Percentiles rank a stretch among this genome's conserved stretches.
Conservation (phyloP, 345 rosid genomes). For the Aquilaria yunnanensis region DNA sequence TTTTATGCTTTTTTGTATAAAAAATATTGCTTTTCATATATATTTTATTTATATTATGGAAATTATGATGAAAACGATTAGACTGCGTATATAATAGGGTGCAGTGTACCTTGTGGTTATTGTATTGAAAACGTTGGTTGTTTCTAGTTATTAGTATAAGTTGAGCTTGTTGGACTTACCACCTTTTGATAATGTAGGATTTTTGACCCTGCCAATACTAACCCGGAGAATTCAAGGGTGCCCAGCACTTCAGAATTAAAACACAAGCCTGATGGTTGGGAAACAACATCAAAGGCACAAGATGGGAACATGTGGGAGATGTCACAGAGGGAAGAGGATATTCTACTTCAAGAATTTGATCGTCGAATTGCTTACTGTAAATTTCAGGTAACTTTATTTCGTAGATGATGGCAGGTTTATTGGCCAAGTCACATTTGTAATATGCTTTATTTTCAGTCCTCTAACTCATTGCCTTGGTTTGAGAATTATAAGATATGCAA, state of each 20-base stretch:
- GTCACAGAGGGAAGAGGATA: slow-evolving; percentile 97
- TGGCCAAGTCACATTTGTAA: too few species aligned
- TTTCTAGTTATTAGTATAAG: neutral
- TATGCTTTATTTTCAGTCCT: too few species aligned
- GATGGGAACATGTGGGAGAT: slow-evolving; percentile 94
- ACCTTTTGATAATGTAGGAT: slow-evolving; percentile 42
- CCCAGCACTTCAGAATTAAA: slow-evolving; percentile 59
- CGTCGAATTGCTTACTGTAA: slow-evolving; percentile 82
- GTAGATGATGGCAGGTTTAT: neutral
- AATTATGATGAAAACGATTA: too few species aligned
- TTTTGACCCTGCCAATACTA: slow-evolving; percentile 58
- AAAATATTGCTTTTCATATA: too few species aligned
- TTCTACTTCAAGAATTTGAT: slow-evolving; percentile 91
- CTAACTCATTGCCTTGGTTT: too few species aligned
- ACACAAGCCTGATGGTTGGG: slow-evolving; percentile 97
- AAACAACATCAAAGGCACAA: slow-evolving; percentile 68
- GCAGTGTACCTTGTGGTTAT: too few species aligned
- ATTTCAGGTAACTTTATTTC: slow-evolving; percentile 53
- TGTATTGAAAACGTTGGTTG: neutral
- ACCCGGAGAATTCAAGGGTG: slow-evolving; percentile 49
- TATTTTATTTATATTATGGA: too few species aligned
- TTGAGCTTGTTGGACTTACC: neutral
- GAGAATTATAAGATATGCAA: too few species aligned
- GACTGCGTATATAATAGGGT: too few species aligned
- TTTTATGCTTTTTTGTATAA: too few species aligned